These are phyloP conservation scores for Xylaria multiplex DNA, from an alignment of 2,329 filamentous ascomycete species.

Conservation along the genomic window DNA sequence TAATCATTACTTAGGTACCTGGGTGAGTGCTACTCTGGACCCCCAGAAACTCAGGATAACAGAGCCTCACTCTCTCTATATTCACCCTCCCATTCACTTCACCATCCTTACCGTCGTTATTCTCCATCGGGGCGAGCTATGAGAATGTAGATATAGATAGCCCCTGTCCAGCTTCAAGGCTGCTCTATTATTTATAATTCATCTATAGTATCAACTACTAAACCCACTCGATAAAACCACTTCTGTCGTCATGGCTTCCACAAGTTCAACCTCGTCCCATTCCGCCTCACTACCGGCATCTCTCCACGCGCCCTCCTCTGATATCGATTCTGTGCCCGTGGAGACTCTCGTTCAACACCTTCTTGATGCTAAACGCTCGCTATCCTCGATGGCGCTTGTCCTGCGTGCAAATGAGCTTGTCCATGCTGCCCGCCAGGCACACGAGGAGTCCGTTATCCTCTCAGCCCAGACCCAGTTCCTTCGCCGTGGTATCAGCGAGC, in stretches of 20 bases:
- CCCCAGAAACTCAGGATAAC: neutral
- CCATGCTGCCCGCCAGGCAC: constrained; percentile 74
- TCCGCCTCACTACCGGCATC: constrained; percentile 37
- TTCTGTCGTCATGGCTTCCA: constrained; percentile 41
- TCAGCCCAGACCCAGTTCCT: constrained; percentile 76
- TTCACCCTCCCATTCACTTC: neutral
- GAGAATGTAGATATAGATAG: constrained; percentile 37
- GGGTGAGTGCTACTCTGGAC: too few relatives aligned
- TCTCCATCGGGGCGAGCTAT: constrained; percentile 11
- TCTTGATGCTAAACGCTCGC: constrained; percentile 84
- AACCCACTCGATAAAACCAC: neutral
- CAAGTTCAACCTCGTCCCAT: constrained; percentile 42
- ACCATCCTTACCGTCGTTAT: neutral
- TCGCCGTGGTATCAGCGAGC: constrained; percentile 67
- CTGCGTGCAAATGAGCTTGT: constrained; percentile 89
- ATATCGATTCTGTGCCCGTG: constrained; percentile 61
- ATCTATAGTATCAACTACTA: constrained; percentile 12
- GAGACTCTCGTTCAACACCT: constrained; percentile 86
- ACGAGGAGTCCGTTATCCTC: constrained; percentile 82
- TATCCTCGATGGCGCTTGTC: constrained; percentile 84
- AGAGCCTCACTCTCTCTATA: constrained; percentile 7
- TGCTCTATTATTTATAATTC: constrained; percentile 20
- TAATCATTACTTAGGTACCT: neutral
- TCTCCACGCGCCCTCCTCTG: constrained; percentile 49
- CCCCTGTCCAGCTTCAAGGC: constrained; percentile 29